Evolutionary conservation across 768 basidiomycete species (phyloP), one percentile per base, ranked within the genome.

Genomic region (Russula sp.): DNA sequence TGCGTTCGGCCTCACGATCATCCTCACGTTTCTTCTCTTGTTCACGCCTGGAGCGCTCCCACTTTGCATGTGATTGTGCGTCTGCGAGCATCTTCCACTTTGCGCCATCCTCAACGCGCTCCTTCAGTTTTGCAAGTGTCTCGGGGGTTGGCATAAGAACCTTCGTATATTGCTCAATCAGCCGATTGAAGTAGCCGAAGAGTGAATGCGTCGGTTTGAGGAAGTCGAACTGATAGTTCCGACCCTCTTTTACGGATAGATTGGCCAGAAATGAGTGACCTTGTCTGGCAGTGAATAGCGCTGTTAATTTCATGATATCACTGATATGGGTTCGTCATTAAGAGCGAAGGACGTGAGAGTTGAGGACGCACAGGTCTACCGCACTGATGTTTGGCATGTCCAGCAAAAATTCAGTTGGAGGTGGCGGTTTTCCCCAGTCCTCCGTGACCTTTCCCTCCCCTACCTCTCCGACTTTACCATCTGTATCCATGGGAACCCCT

Each of bases 141-240:
- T 92, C 91, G 73, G 84, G 84, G 68, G 83, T 84, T 59, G 97
- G 94, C 63, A 92, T 82, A 70, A 98, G 79, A 67, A 98, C 84
- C 78, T 90, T 94, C 65, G 86, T 85, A 77, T 99, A 98, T 74
- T 96, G 94, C 71, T 98, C 94, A 69, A 98, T 94, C 76, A 98
- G 84, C 70, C 91, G 88, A 75, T 98, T 98, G 80, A 98, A 99
- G 77, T 92, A 95, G 48, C 90, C 89, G 71, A 95, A 98, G 38
- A 99, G 86, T 7, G 96, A 97, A 74, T 98, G 96, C 2, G 87
- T 93, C 11, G 96, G 97, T 49, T 94, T 85, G 56, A 99, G 81
- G 74, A 99, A 99, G 73, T 98, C 97, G 73, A 99, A 99, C 71
- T 98, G 95, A 73, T 92, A 95, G 76, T 98, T 98, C 50, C 92